Percentiles rank a stretch among this genome's conserved stretches.
phyloP scores from a whole-genome alignment of 1,284 basidiomycete genomes.

The Apiotrichum porosum region DNA sequence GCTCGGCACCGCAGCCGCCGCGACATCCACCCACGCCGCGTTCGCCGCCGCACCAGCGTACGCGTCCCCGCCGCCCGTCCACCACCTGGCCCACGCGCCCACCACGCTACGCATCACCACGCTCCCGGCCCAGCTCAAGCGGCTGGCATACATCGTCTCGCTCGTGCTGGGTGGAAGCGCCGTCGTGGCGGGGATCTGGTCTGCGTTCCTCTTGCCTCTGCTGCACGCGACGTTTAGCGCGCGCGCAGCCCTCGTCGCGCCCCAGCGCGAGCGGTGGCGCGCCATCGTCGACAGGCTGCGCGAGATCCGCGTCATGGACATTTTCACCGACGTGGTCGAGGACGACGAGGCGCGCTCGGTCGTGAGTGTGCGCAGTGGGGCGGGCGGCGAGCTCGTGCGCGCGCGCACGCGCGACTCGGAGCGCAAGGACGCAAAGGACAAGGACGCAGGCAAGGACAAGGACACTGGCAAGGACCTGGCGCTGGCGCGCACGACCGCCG shows the following conservation, averaged over 20 bases:
- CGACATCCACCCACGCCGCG: not conserved
- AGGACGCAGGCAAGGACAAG: conserved; percentile 1
- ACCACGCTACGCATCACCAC: conserved; percentile 1
- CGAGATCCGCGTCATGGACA: conserved; percentile 13
- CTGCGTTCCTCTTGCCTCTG: conserved; percentile 40
- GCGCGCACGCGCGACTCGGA: not conserved
- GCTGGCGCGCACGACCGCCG: not conserved
- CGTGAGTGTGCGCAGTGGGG: too few relatives aligned
- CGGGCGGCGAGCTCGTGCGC: not conserved
- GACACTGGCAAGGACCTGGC: conserved; percentile 1
- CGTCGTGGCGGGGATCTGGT: conserved; percentile 37
- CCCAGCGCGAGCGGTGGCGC: conserved; percentile 29
- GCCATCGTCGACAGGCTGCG: conserved; percentile 19
- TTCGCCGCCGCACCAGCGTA: not conserved
- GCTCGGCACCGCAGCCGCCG: not conserved
- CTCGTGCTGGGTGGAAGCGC: conserved; percentile 38
- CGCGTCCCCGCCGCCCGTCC: not conserved
- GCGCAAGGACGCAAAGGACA: not conserved
- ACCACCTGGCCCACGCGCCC: conserved; percentile 8
- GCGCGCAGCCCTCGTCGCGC: conserved; percentile 34
- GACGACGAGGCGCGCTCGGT: not conserved
- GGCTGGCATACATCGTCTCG: conserved; percentile 39
- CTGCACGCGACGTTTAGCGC: conserved; percentile 45
- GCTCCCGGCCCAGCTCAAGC: conserved; percentile 24
- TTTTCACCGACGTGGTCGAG: conserved; percentile 16